Base-by-base conservation (phyloP, 208 protist species). In the Lotmaria passim region DNA sequence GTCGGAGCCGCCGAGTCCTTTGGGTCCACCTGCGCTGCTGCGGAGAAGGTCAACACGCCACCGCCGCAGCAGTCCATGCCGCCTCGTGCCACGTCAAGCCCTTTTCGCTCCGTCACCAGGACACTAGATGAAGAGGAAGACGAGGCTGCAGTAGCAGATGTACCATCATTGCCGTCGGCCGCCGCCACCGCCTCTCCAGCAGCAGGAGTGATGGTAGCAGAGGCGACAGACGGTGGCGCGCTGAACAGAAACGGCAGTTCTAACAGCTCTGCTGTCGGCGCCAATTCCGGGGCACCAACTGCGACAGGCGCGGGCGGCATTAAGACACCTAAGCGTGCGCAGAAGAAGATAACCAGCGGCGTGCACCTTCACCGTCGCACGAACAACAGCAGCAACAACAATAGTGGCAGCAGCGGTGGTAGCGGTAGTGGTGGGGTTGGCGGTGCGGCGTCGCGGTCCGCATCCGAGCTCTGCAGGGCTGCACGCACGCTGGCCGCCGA, bases 401-500 rank as follows among this genome's bases (percentile, higher is more conserved):
- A 5, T 23, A 62, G 26, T n/a, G 19, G 36, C 23, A 31, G 33
- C 46, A 34, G 26, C 31, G 15, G 2, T 12, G 31, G 26, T 0
- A 56, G 33, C n/a, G 23, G 60, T 21, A 21, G 33, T 6, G 7
- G 43, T 19, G 14, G 14, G 2, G 23, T 15, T 21, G 17, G 33
- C 8, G 7, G 43, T 19, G 14, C 23, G 2, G 23, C 21, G 3
- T 36, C 34, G 19, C 43, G 66, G 12, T 51, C 50, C 12, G 33
- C 57, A 5, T 30, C 51, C 15, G 78, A 83, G 44, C 68, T 59
- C 7, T 86, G 87, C 74, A 75, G 68, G 7, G 70, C 62, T 3
- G 79, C 75, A 3, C 77, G 82, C 34, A 51, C 73, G 19, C 36
- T 92, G 30, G 87, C 87, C 3, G 73, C 71, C 11, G 81, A 84